Percentiles rank a stretch among this genome's conserved stretches.
Conservation (phyloP, 805 yeast genomes). For the Schwanniomyces pseudopolymorphus region DNA sequence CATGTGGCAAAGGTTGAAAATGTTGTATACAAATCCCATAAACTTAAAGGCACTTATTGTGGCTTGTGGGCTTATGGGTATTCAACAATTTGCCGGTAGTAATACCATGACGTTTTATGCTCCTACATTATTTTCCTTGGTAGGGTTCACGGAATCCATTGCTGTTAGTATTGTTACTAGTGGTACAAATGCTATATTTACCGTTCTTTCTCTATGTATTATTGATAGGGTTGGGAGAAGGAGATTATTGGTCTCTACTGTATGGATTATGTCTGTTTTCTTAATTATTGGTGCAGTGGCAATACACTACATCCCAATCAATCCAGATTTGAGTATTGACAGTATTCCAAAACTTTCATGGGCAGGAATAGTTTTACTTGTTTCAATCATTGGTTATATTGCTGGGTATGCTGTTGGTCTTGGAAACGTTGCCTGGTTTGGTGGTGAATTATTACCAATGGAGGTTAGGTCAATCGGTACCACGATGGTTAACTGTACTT, state of each 20-base stretch:
- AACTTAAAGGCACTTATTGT: constrained; percentile 49
- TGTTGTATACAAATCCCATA: constrained; percentile 1
- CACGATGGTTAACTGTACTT: constrained; percentile 38
- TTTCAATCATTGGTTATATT: constrained; percentile 2
- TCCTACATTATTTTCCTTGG: constrained; percentile 58
- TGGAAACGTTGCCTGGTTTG: constrained; percentile 4
- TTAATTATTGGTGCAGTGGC: constrained; percentile 3
- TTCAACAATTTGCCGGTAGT: constrained; percentile 57
- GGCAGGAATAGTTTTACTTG: constrained; percentile 3
- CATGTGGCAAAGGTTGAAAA: constrained; percentile 1
- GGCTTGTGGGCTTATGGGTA: constrained; percentile 45
- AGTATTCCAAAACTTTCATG: constrained; percentile 1
- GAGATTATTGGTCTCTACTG: constrained; percentile 7
- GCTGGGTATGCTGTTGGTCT: constrained; percentile 3
- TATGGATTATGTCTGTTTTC: constrained; percentile 3
- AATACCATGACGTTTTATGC: constrained; percentile 64
- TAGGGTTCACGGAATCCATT: constrained; percentile 51
- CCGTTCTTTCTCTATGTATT: constrained; percentile 59
- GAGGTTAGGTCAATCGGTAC: constrained; percentile 59
- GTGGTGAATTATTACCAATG: constrained; percentile 4
- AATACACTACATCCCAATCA: constrained; percentile 3
- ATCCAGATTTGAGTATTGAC: constrained; percentile 2
- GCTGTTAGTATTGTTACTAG: constrained; percentile 52
- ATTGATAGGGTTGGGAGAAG: constrained; percentile 69
- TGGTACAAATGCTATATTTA: constrained; percentile 52